Percentiles rank a stretch among this genome's conserved stretches.
Evolutionary conservation across 192 early-diverging fungal species (phyloP).

Genomic region (Backusella psychrophila): DNA sequence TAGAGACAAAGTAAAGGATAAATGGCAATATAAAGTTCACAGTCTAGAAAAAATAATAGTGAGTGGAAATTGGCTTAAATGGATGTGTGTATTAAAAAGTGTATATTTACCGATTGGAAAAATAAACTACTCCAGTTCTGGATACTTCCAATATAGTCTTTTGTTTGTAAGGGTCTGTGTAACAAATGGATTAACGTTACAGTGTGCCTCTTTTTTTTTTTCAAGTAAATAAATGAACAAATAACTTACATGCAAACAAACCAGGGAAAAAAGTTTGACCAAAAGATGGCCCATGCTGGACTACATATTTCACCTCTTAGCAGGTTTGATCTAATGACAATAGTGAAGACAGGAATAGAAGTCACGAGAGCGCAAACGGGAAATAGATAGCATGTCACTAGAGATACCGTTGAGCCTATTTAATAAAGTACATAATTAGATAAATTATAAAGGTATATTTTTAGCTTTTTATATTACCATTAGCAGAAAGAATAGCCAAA

Average conservation of each 20-base stretch:
- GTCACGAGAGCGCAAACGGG: slow-evolving; percentile 58
- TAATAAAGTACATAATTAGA: neutral
- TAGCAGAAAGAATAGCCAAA: slow-evolving; percentile 11
- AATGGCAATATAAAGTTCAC: slow-evolving; percentile 70
- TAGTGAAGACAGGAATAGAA: slow-evolving; percentile 69
- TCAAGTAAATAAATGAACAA: neutral
- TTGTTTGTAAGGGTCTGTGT: slow-evolving; percentile 60
- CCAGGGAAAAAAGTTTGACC: slow-evolving; percentile 59
- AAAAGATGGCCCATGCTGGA: slow-evolving; percentile 50
- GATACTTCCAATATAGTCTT: slow-evolving; percentile 50
- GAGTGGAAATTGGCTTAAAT: neutral
- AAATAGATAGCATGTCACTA: slow-evolving; percentile 50
- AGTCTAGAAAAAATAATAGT: slow-evolving; percentile 22
- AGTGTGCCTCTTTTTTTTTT: neutral
- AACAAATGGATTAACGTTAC: neutral
- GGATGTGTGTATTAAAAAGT: neutral
- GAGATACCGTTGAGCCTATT: slow-evolving; percentile 31
- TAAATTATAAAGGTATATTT: neutral
- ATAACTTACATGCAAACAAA: slow-evolving; percentile 48
- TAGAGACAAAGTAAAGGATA: slow-evolving; percentile 61
- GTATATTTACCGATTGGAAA: slow-evolving; percentile 47
- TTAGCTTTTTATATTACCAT: slow-evolving; percentile 16
- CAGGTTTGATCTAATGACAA: slow-evolving; percentile 62
- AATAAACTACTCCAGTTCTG: slow-evolving; percentile 64
- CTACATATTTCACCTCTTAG: slow-evolving; percentile 46